Percentiles rank a stretch among this genome's conserved stretches.
Conservation (phyloP, 2,329 filamentous ascomycete genomes). For the Leptodontidium sp. region DNA sequence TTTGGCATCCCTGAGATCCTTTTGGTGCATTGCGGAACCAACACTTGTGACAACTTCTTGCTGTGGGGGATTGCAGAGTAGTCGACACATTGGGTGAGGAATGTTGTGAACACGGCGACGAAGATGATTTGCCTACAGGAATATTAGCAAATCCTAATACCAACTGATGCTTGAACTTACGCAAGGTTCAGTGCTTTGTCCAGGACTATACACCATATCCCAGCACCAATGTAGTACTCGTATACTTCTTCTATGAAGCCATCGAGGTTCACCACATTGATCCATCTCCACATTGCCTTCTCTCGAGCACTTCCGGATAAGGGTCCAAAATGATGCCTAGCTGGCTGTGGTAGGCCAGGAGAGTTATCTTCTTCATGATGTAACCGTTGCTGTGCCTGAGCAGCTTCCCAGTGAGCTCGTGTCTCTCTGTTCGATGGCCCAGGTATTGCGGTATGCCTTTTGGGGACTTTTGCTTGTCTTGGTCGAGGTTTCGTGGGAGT, state of each 20-base stretch:
- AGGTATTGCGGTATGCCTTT: slow-evolving; percentile 47
- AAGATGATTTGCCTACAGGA: slow-evolving; percentile 67
- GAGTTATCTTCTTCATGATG: slow-evolving; percentile 52
- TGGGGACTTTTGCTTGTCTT: slow-evolving; percentile 30
- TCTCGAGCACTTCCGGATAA: slow-evolving; percentile 64
- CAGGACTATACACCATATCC: slow-evolving; percentile 74
- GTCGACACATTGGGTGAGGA: slow-evolving; percentile 74
- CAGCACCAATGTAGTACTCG: slow-evolving; percentile 71
- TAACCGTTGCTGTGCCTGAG: slow-evolving; percentile 60
- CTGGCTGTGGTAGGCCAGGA: slow-evolving; percentile 44
- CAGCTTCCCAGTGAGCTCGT: slow-evolving; percentile 63
- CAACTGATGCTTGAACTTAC: slow-evolving; percentile 49
- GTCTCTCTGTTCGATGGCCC: slow-evolving; percentile 55
- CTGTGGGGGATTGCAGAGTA: slow-evolving; percentile 66
- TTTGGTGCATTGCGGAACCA: slow-evolving; percentile 66
- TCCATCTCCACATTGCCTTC: slow-evolving; percentile 77
- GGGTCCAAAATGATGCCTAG: slow-evolving; percentile 58
- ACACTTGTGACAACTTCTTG: slow-evolving; percentile 56
- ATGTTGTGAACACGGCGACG: slow-evolving; percentile 72
- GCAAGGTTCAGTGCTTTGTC: slow-evolving; percentile 63
- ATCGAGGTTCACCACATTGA: slow-evolving; percentile 75
- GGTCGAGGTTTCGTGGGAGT: slow-evolving; percentile 39
- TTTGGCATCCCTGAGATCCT: slow-evolving; percentile 51
- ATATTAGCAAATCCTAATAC: slow-evolving; percentile 5
- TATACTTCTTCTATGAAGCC: slow-evolving; percentile 75